Conservation (phyloP, 495 filamentous ascomycete species). For the Lentithecium fluviatile region DNA sequence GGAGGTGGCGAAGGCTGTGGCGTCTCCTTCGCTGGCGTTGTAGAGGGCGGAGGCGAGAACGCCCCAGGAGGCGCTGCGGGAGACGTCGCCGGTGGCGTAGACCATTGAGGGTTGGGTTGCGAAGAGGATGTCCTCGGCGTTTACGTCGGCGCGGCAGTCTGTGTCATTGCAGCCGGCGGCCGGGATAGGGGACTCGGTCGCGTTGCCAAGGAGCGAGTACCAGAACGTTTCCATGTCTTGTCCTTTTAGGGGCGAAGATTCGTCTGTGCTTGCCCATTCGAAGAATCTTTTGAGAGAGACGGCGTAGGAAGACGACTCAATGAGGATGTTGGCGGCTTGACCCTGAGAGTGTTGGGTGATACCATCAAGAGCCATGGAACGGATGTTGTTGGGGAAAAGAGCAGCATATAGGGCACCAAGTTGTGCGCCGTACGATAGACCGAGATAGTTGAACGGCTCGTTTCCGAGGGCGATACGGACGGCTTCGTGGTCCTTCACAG, state of each 20-base stretch:
- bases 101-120: neutral
- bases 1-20: constrained; percentile 35
- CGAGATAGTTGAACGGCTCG: constrained; percentile 27
- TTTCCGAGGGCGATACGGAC: constrained; percentile 45
- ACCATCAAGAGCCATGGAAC: constrained; percentile 16
- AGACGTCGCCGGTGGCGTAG: neutral
- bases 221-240: constrained; percentile 39
- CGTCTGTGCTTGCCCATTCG: constrained; percentile 37
- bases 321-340: constrained; percentile 38
- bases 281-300: constrained; percentile 43
- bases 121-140: constrained; percentile 24
- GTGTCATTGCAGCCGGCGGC: constrained; percentile 39
- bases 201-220: constrained; percentile 32
- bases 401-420: constrained; percentile 13
- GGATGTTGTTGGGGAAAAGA: constrained; percentile 17
- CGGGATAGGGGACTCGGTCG: constrained; percentile 39
- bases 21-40: constrained; percentile 38
- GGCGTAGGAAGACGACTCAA: constrained; percentile 39
- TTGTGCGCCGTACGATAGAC: constrained; percentile 17
- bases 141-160: constrained; percentile 33
- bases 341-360: constrained; percentile 36
- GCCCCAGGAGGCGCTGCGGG: constrained; percentile 26
- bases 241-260: constrained; percentile 36
- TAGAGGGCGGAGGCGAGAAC: constrained; percentile 31
- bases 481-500: constrained; percentile 48